Conservation (phyloP, 305 asterid genomes). For the Striga hermonthica region DNA sequence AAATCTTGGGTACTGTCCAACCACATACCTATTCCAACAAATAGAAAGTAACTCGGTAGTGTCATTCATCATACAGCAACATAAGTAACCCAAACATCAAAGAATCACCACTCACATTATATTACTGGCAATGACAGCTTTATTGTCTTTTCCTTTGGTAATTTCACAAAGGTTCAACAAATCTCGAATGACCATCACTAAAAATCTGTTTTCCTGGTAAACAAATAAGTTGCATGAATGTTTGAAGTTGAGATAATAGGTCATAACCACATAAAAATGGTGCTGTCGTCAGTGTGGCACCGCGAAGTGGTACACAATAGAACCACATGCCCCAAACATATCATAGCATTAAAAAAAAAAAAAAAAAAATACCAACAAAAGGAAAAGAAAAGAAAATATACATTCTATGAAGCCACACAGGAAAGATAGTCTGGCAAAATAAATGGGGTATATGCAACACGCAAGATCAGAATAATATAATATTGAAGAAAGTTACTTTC, state of each 20-base stretch:
- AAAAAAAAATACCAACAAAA: no score
- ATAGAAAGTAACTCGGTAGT: not conserved
- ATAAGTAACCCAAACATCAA: not conserved
- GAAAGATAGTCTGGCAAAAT: no score
- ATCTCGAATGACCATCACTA: constrained; percentile 94
- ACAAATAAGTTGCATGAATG: constrained; percentile 7
- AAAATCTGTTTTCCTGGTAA: constrained; percentile 84
- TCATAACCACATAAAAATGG: no score
- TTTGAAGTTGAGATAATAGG: constrained; percentile 8
- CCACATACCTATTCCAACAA: constrained; percentile 80
- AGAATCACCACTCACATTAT: constrained; percentile 40
- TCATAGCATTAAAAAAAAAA: no score
- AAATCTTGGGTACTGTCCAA: constrained; percentile 98
- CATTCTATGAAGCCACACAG: no score
- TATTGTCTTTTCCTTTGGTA: constrained; percentile 86
- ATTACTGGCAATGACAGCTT: constrained; percentile 54
- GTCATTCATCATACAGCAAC: constrained; percentile 10
- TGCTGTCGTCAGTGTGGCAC: no score
- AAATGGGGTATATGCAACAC: no score
- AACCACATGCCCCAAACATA: no score
- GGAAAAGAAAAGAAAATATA: no score
- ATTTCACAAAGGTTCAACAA: constrained; percentile 85
- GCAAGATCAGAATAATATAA: no score
- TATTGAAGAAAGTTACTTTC: no score
- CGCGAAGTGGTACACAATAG: no score